A percentile compares a stretch with the other conserved stretches of the same genome.
Evolutionary conservation across 805 yeast genomes (phyloP).

Genomic region (Lipomyces orientalis): DNA sequence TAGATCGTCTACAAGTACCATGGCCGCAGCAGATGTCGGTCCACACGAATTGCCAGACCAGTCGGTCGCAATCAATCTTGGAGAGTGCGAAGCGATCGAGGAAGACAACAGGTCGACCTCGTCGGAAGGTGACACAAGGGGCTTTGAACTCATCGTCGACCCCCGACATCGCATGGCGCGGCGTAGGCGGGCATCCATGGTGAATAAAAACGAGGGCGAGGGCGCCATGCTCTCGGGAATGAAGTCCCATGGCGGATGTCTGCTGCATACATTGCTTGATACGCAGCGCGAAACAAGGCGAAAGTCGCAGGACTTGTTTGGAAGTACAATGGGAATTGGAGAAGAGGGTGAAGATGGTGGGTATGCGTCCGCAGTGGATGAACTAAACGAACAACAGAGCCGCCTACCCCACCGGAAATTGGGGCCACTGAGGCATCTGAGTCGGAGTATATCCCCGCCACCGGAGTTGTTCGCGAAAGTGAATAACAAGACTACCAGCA

Average conservation of each 20-base stretch:
- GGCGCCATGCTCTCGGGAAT: conserved; percentile 13
- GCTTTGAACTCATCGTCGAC: conserved; percentile 28
- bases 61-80: neutral
- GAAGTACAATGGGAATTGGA: neutral
- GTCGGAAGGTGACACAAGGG: conserved; percentile 9
- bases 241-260: conserved; percentile 26
- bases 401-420: neutral
- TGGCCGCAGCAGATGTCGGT: neutral
- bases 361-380: conserved; percentile 7
- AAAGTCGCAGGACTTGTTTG: conserved; percentile 16
- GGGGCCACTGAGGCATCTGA: neutral
- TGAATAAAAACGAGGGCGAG: neutral
- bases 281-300: conserved; percentile 31
- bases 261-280: conserved; percentile 32
- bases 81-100: neutral
- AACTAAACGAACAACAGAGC: neutral
- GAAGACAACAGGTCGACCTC: conserved; percentile 6
- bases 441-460: conserved; percentile 15
- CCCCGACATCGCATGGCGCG: conserved; percentile 13
- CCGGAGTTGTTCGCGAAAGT: conserved; percentile 1
- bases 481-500: neutral
- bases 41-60: neutral
- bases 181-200: conserved; percentile 31
- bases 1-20: neutral
- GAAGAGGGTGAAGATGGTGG: conserved; percentile 1